phyloP scores from a whole-genome alignment of 176 grass and related monocot genomes.

The Alopecurus myosuroides region DNA sequence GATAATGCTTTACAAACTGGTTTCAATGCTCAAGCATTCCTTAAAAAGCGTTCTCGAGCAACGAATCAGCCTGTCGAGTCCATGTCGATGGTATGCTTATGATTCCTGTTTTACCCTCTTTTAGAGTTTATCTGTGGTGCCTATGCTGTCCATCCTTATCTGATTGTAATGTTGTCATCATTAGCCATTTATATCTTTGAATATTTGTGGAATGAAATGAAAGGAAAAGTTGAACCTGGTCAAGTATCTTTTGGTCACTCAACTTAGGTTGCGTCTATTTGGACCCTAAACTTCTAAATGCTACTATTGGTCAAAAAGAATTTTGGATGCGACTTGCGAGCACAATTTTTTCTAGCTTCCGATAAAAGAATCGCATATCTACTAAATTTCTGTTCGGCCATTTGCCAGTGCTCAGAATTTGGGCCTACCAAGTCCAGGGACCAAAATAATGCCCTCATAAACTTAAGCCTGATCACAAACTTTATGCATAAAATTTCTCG shows the following conservation, averaged over 20 bases:
- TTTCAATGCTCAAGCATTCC: slow-evolving; percentile 99
- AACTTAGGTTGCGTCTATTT: slow-evolving; percentile 16
- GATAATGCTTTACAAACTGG: slow-evolving; percentile 77
- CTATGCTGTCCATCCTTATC: not conserved
- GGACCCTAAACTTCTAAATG: not conserved
- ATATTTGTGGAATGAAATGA: not conserved
- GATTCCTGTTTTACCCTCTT: slow-evolving; percentile 9
- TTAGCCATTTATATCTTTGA: slow-evolving; percentile 2
- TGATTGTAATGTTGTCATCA: slow-evolving; percentile 12
- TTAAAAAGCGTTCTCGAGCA: slow-evolving; percentile 90
- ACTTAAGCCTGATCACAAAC: not conserved
- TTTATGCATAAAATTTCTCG: not conserved
- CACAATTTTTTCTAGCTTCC: not conserved
- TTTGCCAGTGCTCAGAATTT: not conserved
- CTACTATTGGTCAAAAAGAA: not conserved
- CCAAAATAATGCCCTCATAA: slow-evolving; percentile 6
- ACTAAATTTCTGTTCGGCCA: not conserved
- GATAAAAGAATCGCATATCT: not conserved
- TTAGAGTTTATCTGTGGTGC: slow-evolving; percentile 17
- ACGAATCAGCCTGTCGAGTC: slow-evolving; percentile 83
- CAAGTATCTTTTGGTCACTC: slow-evolving; percentile 16
- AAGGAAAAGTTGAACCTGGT: slow-evolving; percentile 2
- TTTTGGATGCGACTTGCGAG: not conserved
- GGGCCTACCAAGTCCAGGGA: slow-evolving; percentile 8
- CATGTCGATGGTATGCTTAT: slow-evolving; percentile 90